phyloP scores from a whole-genome alignment of 352 stramenopile species.

The Aphanomyces invadans region DNA sequence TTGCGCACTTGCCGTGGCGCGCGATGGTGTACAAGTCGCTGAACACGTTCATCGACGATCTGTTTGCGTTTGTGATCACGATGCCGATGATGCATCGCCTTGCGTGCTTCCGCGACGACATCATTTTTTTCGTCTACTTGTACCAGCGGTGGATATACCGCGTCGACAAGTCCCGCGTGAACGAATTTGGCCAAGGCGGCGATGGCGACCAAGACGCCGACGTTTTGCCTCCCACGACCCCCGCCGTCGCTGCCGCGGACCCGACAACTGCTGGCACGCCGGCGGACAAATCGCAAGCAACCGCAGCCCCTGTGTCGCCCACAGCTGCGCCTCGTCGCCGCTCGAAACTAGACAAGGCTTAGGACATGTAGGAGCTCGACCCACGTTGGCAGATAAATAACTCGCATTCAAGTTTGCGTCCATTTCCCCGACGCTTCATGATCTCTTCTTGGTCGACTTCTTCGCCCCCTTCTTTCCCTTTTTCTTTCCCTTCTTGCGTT shows the following conservation, averaged over 20 bases:
- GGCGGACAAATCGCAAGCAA: neutral
- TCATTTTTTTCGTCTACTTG: constrained; percentile 99
- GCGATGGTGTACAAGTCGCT: constrained; percentile 98
- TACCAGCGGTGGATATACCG: constrained; percentile 98
- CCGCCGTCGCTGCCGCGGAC: neutral
- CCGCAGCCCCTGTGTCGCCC: neutral
- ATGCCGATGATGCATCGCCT: constrained; percentile 98
- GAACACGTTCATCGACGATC: constrained; percentile 98
- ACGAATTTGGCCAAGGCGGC: constrained; percentile 89
- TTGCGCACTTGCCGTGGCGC: constrained; percentile 94
- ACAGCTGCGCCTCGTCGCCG: neutral
- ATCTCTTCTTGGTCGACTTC: no score
- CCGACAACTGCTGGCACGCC: neutral
- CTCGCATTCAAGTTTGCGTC: neutral
- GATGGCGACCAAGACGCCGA: constrained; percentile 30
- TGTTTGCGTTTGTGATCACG: constrained; percentile 96
- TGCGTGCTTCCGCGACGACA: constrained; percentile 97
- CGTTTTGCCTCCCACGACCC: constrained; percentile 20
- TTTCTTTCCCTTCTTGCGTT: constrained; percentile 24
- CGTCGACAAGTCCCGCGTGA: constrained; percentile 85
- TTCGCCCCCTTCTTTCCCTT: constrained; percentile 30
- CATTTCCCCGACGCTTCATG: no score
- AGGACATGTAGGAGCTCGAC: neutral
- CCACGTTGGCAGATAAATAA: no score
- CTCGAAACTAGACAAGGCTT: constrained; percentile 2